Conservation (phyloP, 2,329 filamentous ascomycete species). For the Talaromyces sp. region DNA sequence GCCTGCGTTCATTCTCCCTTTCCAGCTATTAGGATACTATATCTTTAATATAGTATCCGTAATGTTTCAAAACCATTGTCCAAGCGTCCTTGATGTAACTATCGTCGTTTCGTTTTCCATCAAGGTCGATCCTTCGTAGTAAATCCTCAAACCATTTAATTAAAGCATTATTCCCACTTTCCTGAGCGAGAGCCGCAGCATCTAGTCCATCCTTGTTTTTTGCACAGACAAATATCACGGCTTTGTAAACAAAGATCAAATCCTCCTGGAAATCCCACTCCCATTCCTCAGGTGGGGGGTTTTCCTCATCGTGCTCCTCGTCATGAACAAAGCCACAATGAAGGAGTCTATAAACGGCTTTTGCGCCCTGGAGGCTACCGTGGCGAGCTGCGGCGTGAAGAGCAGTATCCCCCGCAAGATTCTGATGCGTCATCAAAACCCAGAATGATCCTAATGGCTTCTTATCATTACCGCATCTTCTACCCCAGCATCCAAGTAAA, state of each 20-base stretch:
- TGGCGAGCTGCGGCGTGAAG: not conserved
- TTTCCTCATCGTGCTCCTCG: slow-evolving; percentile 2
- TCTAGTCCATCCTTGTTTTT: slow-evolving; percentile 6
- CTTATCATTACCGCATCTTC: not conserved
- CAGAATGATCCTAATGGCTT: slow-evolving; percentile 3
- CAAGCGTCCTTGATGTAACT: not conserved
- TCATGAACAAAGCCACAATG: not conserved
- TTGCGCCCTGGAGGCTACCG: not conserved
- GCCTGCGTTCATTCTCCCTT: not conserved
- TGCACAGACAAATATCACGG: not conserved
- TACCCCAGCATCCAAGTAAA: slow-evolving; percentile 2
- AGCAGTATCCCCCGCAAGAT: not conserved
- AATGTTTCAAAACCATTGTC: slow-evolving; percentile 5
- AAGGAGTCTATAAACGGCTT: not conserved
- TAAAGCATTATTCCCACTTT: slow-evolving; percentile 8
- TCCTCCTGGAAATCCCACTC: not conserved
- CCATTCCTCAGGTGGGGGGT: not conserved
- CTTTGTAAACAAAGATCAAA: not conserved
- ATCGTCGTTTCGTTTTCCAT: slow-evolving; percentile 1
- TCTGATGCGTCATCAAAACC: slow-evolving; percentile 1
- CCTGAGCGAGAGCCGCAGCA: slow-evolving; percentile 10
- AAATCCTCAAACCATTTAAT: not conserved
- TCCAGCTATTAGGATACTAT: slow-evolving; percentile 4
- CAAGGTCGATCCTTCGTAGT: not conserved
- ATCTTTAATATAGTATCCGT: slow-evolving; percentile 4